Evolutionary conservation across 2,329 filamentous ascomycete genomes (phyloP), one percentile per base, ranked within the genome.

Genomic region (Xylaria sp.): DNA sequence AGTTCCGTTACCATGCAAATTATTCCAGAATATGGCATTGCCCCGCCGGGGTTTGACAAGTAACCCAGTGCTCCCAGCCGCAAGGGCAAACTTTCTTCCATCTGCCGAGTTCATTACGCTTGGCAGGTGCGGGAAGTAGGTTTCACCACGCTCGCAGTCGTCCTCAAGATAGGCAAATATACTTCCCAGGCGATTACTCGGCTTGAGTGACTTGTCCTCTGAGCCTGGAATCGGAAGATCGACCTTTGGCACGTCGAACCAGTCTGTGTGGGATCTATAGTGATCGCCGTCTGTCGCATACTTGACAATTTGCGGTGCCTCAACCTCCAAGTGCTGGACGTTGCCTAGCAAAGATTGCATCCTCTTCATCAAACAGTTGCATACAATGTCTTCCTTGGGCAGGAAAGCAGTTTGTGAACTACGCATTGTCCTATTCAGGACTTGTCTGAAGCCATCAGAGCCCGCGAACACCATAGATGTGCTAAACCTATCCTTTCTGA

Each of bases 111-210:
- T 46, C 13, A 20, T 9, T 4, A 73, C 69, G 46, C 71, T 65
- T 3, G 69, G 58, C 18, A 73, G 20, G 50, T 73, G 18, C 1
- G 69, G 71, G 28, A 73, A 73, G 48, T 73, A 73, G 6, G 69
- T 73, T 48, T 73, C 69, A 2, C 69, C 71, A 12, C 69, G 46
- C 18, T 41, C 44, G 66, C 71, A 73, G 55, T 71, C 54, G 46
- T 71, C 71, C 23, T 69, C 66, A 10, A 73, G 71, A 48, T 71
- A 73, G 12, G 66, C 66, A 44, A 73, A 71, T 23, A 69, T 70
- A 46, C 58, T 71, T 25, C 57, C 63, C n/a, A 73, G 66, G 20
- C 69, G 66, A 55, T 70, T 73, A 50, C 64, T 59, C 28, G 60
- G 66, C 39, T 65, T 59, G 60, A n/a, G 44, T 28, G 68, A 25